Conservation (phyloP, 176 grass and related monocot genomes). For the maize (Zea mays) region DNA sequence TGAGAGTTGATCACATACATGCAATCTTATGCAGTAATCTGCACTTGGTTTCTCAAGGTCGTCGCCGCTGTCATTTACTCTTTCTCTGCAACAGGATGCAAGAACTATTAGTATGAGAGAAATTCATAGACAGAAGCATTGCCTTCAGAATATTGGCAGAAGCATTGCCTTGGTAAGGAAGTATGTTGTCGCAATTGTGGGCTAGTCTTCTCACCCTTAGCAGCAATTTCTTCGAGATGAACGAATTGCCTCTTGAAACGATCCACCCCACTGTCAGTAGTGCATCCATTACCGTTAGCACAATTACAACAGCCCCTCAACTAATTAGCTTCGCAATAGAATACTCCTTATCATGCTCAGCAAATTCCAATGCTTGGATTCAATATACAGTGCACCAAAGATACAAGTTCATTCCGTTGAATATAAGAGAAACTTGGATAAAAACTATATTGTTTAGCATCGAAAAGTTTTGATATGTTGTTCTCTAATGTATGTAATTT, state of each 20-base stretch:
- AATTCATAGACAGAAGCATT: neutral
- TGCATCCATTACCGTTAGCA: constrained; percentile 23
- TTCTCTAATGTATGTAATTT: constrained; percentile 8
- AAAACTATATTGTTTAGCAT: neutral
- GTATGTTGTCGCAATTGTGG: constrained; percentile 65
- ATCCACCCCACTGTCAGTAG: constrained; percentile 79
- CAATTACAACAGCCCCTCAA: constrained; percentile 12
- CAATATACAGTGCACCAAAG: neutral
- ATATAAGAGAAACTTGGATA: neutral
- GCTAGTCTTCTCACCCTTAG: constrained; percentile 63
- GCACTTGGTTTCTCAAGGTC: constrained; percentile 54
- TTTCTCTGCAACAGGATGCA: constrained; percentile 60
- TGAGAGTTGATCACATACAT: constrained; percentile 48
- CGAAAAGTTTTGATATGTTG: neutral
- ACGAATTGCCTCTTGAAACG: constrained; percentile 92
- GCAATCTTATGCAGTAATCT: constrained; percentile 52
- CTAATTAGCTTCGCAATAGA: neutral
- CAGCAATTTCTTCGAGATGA: constrained; percentile 83
- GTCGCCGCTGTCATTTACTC: constrained; percentile 42
- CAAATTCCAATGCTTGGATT: neutral
- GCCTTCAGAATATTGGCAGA: neutral
- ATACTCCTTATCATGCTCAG: constrained; percentile 4
- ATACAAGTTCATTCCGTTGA: neutral
- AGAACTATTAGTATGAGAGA: constrained; percentile 31
- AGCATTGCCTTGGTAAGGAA: constrained; percentile 82